Evolutionary conservation across 192 early-diverging fungal species (phyloP).

Genomic region (Rhizoclosmatium globosum): DNA sequence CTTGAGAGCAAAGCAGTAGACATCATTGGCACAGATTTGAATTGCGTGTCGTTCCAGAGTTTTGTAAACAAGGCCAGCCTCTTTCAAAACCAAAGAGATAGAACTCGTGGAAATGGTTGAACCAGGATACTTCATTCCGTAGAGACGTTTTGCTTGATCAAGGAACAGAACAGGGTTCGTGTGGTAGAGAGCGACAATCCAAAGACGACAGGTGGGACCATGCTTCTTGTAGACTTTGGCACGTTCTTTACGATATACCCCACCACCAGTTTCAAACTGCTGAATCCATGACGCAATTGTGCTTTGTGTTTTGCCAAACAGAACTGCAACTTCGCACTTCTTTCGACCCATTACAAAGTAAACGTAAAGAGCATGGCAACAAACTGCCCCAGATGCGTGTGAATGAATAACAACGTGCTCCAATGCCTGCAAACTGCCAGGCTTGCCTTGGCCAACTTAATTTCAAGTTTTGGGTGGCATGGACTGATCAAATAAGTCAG

Average conservation of each 20-base stretch:
- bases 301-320: neutral
- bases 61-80: conserved; percentile 32
- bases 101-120: neutral
- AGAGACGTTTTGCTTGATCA: neutral
- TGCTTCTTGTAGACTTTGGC: neutral
- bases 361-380: neutral
- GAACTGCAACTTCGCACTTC: neutral
- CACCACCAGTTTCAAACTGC: neutral
- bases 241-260: neutral
- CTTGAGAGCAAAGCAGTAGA: conserved; percentile 28
- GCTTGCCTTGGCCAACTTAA: no score
- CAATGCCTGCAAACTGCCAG: no score
- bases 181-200: neutral
- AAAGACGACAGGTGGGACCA: neutral
- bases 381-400: neutral
- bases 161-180: neutral
- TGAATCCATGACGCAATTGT: neutral
- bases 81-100: neutral
- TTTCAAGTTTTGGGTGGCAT: no score
- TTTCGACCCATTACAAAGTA: neutral
- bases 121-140: neutral
- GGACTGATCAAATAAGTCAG: no score
- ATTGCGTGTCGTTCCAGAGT: conserved; percentile 36
- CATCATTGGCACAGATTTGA: conserved; percentile 28
- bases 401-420: neutral